Base-by-base conservation (phyloP, 2,329 filamentous ascomycete genomes). In the Pezicula neosporulosa region DNA sequence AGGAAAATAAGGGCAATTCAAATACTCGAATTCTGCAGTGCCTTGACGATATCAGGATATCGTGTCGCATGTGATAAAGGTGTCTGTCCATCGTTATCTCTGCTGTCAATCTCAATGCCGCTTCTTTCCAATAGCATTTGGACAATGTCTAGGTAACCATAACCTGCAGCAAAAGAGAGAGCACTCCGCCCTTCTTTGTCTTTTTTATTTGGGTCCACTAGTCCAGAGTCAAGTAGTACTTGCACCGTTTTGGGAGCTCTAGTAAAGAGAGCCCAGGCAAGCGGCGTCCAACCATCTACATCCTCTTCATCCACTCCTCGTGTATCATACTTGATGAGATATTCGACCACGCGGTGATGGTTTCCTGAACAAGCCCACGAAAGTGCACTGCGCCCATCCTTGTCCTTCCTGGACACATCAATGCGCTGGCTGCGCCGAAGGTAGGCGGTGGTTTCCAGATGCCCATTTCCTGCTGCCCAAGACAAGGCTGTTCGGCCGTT, bases 111-210 rank as follows among this genome's bases (percentile, higher is more conserved):
- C 2, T 57, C 50, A 39, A 56, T 55, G 0, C 48, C 53, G 27
- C 45, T 35, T 8, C 39, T 24, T 12, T 45, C 19, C 10, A 53
- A 24, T 27, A 58, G 21, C 18, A 56, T n/a, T 28, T 53, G 49
- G 2, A 67, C 58, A 19, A 65, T 56, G 3, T 50, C 37, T 12
- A 51, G 56, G 51, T 70, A 68, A 0, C 68, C 66, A 48, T 70
- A 70, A 30, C 57, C 63, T 19, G 65, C 62, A 28, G 68, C 68
- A 64, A 62, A 70, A 39, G 63, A 67, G 21, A 72, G 55, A 36
- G 64, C 58, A 10, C 61, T 69, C 21, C 62, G 56, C 36, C 66
- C 65, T 47, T 53, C 46, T 6, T 33, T 13, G 48, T 69, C 68
- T 19, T 60, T 54, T 30, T 59, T 59, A 48, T 70, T 62, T 6